Evolutionary conservation across 768 basidiomycete genomes (phyloP), one percentile per base, ranked within the genome.

Genomic region (Leccinum uliginosum): DNA sequence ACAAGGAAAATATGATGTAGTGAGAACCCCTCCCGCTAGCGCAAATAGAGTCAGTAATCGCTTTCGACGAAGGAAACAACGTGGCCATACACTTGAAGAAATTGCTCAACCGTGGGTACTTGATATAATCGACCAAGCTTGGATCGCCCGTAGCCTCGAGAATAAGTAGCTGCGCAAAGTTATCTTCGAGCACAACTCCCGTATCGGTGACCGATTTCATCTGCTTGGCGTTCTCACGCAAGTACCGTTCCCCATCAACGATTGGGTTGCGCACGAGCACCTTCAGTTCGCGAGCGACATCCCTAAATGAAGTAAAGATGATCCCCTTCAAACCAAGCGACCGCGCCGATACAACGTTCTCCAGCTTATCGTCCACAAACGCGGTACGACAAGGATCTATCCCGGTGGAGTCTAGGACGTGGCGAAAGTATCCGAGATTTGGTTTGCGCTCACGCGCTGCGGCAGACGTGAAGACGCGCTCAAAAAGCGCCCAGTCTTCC

Each of bases 321-420:
- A 65, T 64, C 0, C 65, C 64, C 21, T 57, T 57, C 30, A 67
- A 38, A 11, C 65, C 65, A 35, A 67, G 17, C 4, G 65, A 67
- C 32, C 34, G 59, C 1, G 62, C 62, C 19, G 62, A 58, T 6
- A 65, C 51, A 5, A 65, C 55, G 8, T 66, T 66, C 54, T 65
- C 65, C 50, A 64, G 11, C 51, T 57, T 65, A 24, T 65, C 65
- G 10, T 65, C 65, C n/a, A 65, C 65, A 15, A 67, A 65, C 3
- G 53, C 62, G 10, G 65, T 67, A 1, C 65, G 62, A 38, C 15
- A 50, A 7, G 65, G 59, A 15, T 67, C 57, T 3, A 64, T 52
- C 19, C 62, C 62, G 3, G 62, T 61, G 4, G 43, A 60, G 32
- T 60, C 50, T 4, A 64, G 55, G 5, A 61, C 64, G 1, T 61